These are phyloP conservation scores for Amphicarpaea edgeworthii DNA, from an alignment of 306 rosid genomes.

Conservation along the genomic window DNA sequence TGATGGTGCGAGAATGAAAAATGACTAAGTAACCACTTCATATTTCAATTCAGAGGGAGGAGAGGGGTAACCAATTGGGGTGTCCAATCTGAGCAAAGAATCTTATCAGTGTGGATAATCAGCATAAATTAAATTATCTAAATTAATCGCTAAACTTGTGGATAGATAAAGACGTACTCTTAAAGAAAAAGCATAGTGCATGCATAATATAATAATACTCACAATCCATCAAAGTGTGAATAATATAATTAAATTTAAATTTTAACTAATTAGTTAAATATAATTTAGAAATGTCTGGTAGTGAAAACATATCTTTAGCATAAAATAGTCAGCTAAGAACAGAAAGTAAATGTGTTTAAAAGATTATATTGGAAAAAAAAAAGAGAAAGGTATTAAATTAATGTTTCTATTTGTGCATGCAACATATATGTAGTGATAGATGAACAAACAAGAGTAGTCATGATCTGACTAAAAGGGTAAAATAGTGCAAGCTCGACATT, in stretches of 20 bases:
- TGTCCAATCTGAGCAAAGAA: not conserved
- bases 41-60: not conserved
- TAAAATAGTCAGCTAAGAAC: no score
- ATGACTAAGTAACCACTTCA: constrained; percentile 28
- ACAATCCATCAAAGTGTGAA: not conserved
- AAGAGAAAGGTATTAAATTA: no score
- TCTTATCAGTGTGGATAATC: not conserved
- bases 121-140: not conserved
- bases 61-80: not conserved
- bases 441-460: no score
- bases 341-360: no score
- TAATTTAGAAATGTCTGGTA: no score
- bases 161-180: not conserved
- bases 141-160: not conserved
- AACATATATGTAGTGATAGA: no score
- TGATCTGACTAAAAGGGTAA: no score
- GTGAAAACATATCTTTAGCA: no score
- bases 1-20: not conserved
- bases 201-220: not conserved
- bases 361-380: no score
- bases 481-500: no score
- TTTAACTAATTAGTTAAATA: no score
- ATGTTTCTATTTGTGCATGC: no score
- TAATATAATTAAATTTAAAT: not conserved
- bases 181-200: not conserved